Conservation (phyloP, 352 stramenopile species). For the Pythium phragmiticola region DNA sequence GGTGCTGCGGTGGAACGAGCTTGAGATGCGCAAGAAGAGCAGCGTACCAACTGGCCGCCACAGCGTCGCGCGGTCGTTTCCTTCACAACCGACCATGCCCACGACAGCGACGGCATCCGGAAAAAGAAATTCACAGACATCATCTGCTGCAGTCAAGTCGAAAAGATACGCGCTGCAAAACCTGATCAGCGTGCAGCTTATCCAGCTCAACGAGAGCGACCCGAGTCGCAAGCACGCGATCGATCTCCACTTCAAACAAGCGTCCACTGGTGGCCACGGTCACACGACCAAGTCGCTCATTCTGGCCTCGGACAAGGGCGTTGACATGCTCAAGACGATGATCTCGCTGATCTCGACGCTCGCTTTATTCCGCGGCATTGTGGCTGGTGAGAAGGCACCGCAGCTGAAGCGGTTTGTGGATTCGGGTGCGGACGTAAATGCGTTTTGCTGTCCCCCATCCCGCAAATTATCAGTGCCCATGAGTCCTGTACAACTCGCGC, state of each 20-base stretch:
- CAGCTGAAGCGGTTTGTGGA: slow-evolving; percentile 47
- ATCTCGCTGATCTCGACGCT: slow-evolving; percentile 57
- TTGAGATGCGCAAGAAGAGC: slow-evolving; percentile 47
- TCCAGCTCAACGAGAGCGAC: slow-evolving; percentile 54
- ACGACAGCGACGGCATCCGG: background rate
- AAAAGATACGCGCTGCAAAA: slow-evolving; percentile 44
- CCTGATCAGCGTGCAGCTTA: slow-evolving; percentile 48
- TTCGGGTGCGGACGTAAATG: slow-evolving; percentile 52
- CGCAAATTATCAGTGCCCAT: slow-evolving; percentile 22
- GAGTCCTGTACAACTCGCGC: slow-evolving; percentile 53
- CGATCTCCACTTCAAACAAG: slow-evolving; percentile 54
- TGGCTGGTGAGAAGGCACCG: slow-evolving; percentile 32
- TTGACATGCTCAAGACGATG: slow-evolving; percentile 37
- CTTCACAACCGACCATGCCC: slow-evolving; percentile 6
- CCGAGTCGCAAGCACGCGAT: slow-evolving; percentile 42
- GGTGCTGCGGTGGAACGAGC: slow-evolving; percentile 46
- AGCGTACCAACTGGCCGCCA: slow-evolving; percentile 23
- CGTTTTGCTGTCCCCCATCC: slow-evolving; percentile 37
- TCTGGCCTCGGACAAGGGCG: slow-evolving; percentile 37
- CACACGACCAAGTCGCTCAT: slow-evolving; percentile 55
- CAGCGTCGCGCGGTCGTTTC: slow-evolving; percentile 12
- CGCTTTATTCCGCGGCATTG: slow-evolving; percentile 49
- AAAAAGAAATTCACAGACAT: background rate
- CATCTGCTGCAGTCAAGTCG: slow-evolving; percentile 15
- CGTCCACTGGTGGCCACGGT: slow-evolving; percentile 24